Percentiles rank a stretch among this genome's conserved stretches.
These are phyloP conservation scores for Trypanosoma vivax DNA, from an alignment of 208 protist species.

Conservation along the genomic window DNA sequence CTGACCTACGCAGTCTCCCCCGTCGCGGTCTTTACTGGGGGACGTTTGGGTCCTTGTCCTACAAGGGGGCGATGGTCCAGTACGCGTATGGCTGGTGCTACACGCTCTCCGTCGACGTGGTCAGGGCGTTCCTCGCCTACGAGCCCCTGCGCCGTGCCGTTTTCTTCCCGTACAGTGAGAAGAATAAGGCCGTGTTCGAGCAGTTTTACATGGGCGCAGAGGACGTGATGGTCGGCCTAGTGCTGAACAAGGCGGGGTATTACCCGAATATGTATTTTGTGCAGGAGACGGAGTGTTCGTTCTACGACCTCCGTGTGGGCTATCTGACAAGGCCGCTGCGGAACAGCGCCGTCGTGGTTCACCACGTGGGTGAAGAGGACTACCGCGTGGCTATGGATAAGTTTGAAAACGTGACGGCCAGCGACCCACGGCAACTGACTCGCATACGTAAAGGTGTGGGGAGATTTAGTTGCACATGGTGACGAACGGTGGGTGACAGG, in stretches of 20 bases:
- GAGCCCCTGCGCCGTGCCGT: neutral
- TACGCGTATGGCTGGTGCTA: neutral
- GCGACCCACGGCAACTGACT: neutral
- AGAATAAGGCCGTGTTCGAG: neutral
- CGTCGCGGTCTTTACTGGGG: constrained; percentile 5
- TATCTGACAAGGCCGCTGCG: neutral
- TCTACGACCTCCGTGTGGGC: constrained; percentile 9
- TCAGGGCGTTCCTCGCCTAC: neutral
- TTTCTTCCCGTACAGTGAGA: constrained; percentile 1
- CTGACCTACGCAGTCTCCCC: constrained; percentile 23
- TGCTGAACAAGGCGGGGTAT: neutral
- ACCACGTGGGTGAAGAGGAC: constrained; percentile 2
- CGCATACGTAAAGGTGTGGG: neutral
- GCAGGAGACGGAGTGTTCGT: neutral
- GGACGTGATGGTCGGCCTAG: constrained; percentile 6
- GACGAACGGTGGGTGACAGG: too few species aligned
- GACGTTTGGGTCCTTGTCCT: neutral
- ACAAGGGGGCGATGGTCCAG: neutral
- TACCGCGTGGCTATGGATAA: neutral
- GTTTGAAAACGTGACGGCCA: neutral
- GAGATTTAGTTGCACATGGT: neutral
- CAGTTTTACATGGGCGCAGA: neutral
- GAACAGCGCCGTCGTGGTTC: constrained; percentile 3
- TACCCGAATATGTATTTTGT: neutral
- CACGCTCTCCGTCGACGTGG: constrained; percentile 2